phyloP scores from a whole-genome alignment of 768 basidiomycete genomes.

The Pulveroboletus sp. region DNA sequence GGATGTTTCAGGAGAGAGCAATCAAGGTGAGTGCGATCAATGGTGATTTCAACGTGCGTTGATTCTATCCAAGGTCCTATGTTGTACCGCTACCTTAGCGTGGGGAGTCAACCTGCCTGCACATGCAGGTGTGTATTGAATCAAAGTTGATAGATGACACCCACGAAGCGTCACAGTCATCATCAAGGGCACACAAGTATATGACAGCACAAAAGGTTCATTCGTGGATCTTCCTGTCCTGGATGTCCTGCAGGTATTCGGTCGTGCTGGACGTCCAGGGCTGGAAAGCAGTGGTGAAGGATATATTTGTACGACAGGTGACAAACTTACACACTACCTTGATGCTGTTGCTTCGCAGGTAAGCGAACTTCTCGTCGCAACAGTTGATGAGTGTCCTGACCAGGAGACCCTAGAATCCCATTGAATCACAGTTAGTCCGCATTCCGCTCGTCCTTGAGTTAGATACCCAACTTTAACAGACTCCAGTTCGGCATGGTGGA shows the following conservation, averaged over 20 bases:
- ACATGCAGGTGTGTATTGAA: conserved; percentile 68
- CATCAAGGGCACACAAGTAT: conserved; percentile 97
- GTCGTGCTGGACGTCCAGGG: conserved; percentile 87
- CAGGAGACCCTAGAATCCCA: conserved; percentile 62
- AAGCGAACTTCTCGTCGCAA: conserved; percentile 14
- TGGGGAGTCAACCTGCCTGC: conserved; percentile 99
- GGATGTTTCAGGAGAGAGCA: conserved; percentile 83
- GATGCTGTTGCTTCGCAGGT: conserved; percentile 86
- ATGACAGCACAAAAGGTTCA: conserved; percentile 84
- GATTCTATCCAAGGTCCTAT: conserved; percentile 65
- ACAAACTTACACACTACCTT: conserved; percentile 89
- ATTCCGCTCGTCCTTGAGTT: background rate
- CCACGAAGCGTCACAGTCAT: conserved; percentile 50
- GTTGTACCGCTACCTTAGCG: conserved; percentile 96
- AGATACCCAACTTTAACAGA: conserved; percentile 32
- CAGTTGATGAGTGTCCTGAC: background rate
- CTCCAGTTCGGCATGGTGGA: conserved; percentile 86
- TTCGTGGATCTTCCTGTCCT: conserved; percentile 92
- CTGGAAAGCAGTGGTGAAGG: conserved; percentile 92
- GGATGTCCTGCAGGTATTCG: conserved; percentile 97
- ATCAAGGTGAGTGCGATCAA: conserved; percentile 65
- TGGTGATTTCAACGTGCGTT: background rate
- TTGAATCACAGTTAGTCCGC: conserved; percentile 81
- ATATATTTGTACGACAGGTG: conserved; percentile 92
- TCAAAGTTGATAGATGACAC: conserved; percentile 1